Percentiles rank a stretch among this genome's conserved stretches.
Conservation (phyloP, 2,329 filamentous ascomycete species). For the Gaeumannomyces tritici region DNA sequence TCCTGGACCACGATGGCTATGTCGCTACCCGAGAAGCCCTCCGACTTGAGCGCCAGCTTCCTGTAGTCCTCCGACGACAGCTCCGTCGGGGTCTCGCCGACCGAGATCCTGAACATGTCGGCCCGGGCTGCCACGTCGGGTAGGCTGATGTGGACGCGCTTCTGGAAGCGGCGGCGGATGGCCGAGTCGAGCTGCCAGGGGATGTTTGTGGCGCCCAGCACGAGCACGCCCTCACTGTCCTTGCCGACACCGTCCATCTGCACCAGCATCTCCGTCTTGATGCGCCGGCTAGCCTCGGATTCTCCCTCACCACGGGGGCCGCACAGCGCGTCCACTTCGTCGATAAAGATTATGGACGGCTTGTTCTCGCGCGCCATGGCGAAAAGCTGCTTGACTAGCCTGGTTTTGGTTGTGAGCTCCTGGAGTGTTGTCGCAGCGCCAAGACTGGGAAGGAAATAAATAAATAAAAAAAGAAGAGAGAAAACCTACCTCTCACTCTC, state of each 20-base stretch:
- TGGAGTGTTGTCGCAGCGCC: neutral
- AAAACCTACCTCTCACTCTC: constrained; percentile 79
- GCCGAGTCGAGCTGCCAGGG: constrained; percentile 97
- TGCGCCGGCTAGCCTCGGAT: constrained; percentile 91
- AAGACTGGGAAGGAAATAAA: neutral
- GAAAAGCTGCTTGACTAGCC: constrained; percentile 92
- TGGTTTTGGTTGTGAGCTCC: constrained; percentile 21
- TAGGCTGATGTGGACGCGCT: constrained; percentile 88
- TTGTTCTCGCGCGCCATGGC: constrained; percentile 98
- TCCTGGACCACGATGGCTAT: constrained; percentile 93
- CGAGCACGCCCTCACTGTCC: constrained; percentile 86
- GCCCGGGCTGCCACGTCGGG: constrained; percentile 81
- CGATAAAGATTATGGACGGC: constrained; percentile 65
- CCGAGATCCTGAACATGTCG: constrained; percentile 88
- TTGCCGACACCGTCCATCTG: constrained; percentile 99
- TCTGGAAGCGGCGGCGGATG: constrained; percentile 91
- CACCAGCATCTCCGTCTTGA: constrained; percentile 96
- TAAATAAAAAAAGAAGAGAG: neutral
- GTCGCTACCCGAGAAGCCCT: constrained; percentile 94
- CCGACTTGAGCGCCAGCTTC: constrained; percentile 69
- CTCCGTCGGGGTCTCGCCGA: constrained; percentile 87
- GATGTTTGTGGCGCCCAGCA: constrained; percentile 94
- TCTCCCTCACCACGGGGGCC: constrained; percentile 90
- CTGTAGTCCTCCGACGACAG: constrained; percentile 70
- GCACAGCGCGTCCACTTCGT: constrained; percentile 72